A percentile compares a stretch with the other conserved stretches of the same genome.
These are phyloP conservation scores for Nakazawaea peltata DNA, from an alignment of 805 yeast genomes.

Conservation along the genomic window DNA sequence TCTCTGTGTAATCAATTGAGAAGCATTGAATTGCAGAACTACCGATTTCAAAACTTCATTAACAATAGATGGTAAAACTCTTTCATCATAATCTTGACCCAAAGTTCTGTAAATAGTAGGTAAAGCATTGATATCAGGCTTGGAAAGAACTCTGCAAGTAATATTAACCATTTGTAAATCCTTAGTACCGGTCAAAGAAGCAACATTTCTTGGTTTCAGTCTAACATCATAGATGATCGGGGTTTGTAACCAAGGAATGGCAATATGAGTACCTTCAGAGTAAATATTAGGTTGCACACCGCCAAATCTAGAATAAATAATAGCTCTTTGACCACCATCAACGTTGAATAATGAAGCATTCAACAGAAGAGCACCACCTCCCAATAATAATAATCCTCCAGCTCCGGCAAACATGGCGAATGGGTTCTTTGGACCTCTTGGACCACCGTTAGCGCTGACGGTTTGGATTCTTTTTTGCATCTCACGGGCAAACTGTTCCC, in stretches of 20 bases:
- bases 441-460: slow-evolving; percentile 24
- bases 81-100: slow-evolving; percentile 93
- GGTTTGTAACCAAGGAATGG: slow-evolving; percentile 90
- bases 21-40: slow-evolving; percentile 97
- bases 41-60: slow-evolving; percentile 95
- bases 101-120: slow-evolving; percentile 87
- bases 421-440: slow-evolving; percentile 28
- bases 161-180: slow-evolving; percentile 98
- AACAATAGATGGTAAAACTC: slow-evolving; percentile 95
- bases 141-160: slow-evolving; percentile 94
- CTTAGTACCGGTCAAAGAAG: slow-evolving; percentile 95
- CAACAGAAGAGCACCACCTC: slow-evolving; percentile 45
- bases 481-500: slow-evolving; percentile 44
- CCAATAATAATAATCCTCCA: slow-evolving; percentile 52
- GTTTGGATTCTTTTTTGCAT: slow-evolving; percentile 37
- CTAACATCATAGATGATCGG: slow-evolving; percentile 92
- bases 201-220: slow-evolving; percentile 94
- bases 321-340: slow-evolving; percentile 99
- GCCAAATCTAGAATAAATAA: slow-evolving; percentile 77
- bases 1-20: slow-evolving; percentile 98
- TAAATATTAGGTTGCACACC: slow-evolving; percentile 82
- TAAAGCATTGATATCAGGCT: slow-evolving; percentile 72
- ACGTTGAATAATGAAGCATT: slow-evolving; percentile 70
- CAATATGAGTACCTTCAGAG: slow-evolving; percentile 91
- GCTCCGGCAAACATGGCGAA: slow-evolving; percentile 52